Conservation (phyloP, 441 rosid species). For the Isatis lusitanica region DNA sequence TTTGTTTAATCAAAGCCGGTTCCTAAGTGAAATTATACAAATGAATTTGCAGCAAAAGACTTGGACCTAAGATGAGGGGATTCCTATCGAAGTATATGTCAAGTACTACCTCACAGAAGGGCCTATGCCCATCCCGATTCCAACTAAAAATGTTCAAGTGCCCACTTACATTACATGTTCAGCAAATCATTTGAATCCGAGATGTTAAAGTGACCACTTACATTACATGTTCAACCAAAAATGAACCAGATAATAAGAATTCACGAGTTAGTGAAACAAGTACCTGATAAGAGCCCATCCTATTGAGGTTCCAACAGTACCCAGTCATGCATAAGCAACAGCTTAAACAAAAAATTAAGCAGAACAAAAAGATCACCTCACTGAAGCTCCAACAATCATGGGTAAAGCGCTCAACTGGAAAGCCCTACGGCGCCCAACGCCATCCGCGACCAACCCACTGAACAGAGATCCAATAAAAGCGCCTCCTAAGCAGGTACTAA, state of each 20-base stretch:
- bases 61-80: too few relatives aligned
- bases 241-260: neutral
- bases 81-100: constrained; percentile 3
- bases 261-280: neutral
- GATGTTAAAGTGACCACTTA: constrained; percentile 3
- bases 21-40: too few relatives aligned
- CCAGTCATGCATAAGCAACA: constrained; percentile 12
- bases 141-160: constrained; percentile 63
- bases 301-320: neutral
- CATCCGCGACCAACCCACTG: constrained; percentile 91
- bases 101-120: constrained; percentile 76
- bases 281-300: neutral
- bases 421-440: constrained; percentile 83
- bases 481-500: constrained; percentile 94
- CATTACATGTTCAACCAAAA: constrained; percentile 1
- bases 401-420: constrained; percentile 93
- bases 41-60: too few relatives aligned
- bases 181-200: neutral
- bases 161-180: too few relatives aligned
- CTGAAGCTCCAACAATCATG: constrained; percentile 79
- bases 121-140: constrained; percentile 79
- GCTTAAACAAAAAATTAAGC: neutral
- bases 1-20: too few relatives aligned
- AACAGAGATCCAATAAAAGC: constrained; percentile 85
- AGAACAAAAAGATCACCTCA: constrained; percentile 56